Evolutionary conservation across 78 protist genomes (phyloP).

Genomic region (Protostelium mycophagum): DNA sequence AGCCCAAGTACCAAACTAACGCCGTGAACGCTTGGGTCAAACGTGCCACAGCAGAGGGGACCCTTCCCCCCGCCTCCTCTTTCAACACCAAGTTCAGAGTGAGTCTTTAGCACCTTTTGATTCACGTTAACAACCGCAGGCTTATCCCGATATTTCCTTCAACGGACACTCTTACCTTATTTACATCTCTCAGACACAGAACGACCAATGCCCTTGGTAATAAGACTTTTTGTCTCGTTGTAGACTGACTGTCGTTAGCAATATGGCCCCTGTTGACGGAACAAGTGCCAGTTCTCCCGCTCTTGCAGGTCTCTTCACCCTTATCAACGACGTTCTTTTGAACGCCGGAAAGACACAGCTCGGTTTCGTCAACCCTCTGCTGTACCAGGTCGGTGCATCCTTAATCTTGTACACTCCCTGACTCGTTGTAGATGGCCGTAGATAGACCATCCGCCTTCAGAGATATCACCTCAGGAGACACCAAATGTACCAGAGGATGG

Average conservation of each 20-base stretch:
- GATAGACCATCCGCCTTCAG: constrained; percentile 52
- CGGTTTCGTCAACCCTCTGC: constrained; percentile 75
- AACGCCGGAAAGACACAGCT: constrained; percentile 28
- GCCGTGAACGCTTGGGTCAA: constrained; percentile 27
- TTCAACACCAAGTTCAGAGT: constrained; percentile 29
- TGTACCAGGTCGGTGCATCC: too few relatives aligned
- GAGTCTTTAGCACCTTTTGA: neutral
- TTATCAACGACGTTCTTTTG: constrained; percentile 64
- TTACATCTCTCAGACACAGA: neutral
- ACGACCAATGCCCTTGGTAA: constrained; percentile 29
- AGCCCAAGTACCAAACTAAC: constrained; percentile 36
- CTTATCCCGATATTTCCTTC: constrained; percentile 41
- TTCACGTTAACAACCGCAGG: neutral
- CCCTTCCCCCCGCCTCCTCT: constrained; percentile 29
- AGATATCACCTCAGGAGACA: constrained; percentile 66
- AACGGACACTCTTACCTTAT: constrained; percentile 39
- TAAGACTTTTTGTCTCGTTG: neutral
- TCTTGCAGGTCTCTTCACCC: constrained; percentile 59
- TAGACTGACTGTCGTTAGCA: neutral
- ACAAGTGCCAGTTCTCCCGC: constrained; percentile 69
- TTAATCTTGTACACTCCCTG: too few relatives aligned
- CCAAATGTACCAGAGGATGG: constrained; percentile 45
- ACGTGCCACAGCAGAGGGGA: neutral
- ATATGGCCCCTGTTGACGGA: constrained; percentile 43
- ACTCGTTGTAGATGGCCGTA: too few relatives aligned